Evolutionary conservation across 1,284 basidiomycete genomes (phyloP).

Genomic region (Pseudozyma sp.): DNA sequence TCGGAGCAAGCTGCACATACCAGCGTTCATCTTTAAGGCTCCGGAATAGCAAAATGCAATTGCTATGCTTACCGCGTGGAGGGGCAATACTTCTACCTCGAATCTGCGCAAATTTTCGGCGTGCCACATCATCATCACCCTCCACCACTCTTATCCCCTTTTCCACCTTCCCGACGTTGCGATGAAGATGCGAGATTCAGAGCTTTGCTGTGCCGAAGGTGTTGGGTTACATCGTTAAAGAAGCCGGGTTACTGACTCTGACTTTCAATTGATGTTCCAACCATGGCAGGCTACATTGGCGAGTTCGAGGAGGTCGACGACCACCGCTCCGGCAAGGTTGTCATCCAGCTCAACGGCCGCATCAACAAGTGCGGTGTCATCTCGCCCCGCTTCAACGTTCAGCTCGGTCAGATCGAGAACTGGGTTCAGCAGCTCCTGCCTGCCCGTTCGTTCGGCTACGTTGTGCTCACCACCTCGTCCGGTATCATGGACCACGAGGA

Average conservation of each 20-base stretch:
- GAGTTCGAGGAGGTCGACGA: conserved; percentile 99
- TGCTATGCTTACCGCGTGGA: conserved; percentile 56
- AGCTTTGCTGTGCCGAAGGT: neutral
- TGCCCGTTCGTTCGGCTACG: conserved; percentile 89
- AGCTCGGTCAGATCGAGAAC: conserved; percentile 88
- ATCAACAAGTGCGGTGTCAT: conserved; percentile 98
- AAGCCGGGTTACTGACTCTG: neutral
- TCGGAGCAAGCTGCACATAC: conserved; percentile 18
- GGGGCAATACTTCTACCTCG: conserved; percentile 20
- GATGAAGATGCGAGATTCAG: neutral
- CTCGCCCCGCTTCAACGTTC: conserved; percentile 97
- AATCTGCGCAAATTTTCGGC: conserved; percentile 53
- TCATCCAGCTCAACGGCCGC: conserved; percentile 96
- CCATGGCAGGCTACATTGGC: conserved; percentile 87
- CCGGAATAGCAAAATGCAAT: conserved; percentile 62
- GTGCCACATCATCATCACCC: conserved; percentile 42
- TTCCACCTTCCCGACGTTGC: neutral
- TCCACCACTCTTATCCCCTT: conserved; percentile 1
- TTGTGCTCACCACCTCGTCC: conserved; percentile 96
- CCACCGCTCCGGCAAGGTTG: conserved; percentile 98
- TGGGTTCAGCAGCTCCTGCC: conserved; percentile 74
- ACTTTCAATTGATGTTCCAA: neutral
- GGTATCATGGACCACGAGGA: conserved; percentile 99
- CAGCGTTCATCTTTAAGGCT: conserved; percentile 68
- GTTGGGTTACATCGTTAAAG: too few relatives aligned